Conservation (phyloP, 2,329 filamentous ascomycete species). For the Aureobasidium sp. region DNA sequence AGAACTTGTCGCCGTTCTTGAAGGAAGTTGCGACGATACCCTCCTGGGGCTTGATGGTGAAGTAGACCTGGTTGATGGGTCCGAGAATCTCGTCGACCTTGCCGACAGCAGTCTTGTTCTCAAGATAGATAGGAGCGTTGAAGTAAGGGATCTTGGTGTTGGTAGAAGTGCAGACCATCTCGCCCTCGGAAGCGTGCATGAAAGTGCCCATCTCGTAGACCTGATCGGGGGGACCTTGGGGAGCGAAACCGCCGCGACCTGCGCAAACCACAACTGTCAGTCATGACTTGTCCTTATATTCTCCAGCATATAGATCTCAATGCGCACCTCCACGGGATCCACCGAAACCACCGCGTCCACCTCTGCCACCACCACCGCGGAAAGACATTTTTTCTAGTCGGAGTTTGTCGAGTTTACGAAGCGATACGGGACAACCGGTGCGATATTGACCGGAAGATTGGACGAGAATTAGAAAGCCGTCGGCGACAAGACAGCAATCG, state of each 20-base stretch:
- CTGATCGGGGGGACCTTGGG: conserved; percentile 13
- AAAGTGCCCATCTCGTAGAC: conserved; percentile 77
- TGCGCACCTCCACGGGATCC: conserved; percentile 26
- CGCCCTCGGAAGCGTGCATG: conserved; percentile 90
- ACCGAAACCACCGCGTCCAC: conserved; percentile 21
- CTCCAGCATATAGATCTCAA: not conserved
- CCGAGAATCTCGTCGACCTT: conserved; percentile 98
- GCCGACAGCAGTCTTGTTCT: conserved; percentile 77
- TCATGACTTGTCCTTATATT: not conserved
- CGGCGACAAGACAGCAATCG: conserved; percentile 9
- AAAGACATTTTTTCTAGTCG: conserved; percentile 21
- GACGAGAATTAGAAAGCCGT: not conserved
- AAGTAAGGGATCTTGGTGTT: conserved; percentile 97
- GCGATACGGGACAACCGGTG: conserved; percentile 2
- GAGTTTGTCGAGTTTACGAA: not conserved
- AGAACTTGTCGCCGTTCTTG: conserved; percentile 96
- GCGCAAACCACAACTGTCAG: not conserved
- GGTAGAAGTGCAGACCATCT: conserved; percentile 93
- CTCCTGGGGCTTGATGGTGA: conserved; percentile 95
- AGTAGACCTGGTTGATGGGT: conserved; percentile 95
- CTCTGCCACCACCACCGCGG: conserved; percentile 23
- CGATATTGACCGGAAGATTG: not conserved
- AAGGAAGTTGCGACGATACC: conserved; percentile 92
- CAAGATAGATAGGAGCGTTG: conserved; percentile 97
- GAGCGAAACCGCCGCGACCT: conserved; percentile 16